Evolutionary conservation across 768 basidiomycete genomes (phyloP).

Genomic region (Hypholoma fasciculare): DNA sequence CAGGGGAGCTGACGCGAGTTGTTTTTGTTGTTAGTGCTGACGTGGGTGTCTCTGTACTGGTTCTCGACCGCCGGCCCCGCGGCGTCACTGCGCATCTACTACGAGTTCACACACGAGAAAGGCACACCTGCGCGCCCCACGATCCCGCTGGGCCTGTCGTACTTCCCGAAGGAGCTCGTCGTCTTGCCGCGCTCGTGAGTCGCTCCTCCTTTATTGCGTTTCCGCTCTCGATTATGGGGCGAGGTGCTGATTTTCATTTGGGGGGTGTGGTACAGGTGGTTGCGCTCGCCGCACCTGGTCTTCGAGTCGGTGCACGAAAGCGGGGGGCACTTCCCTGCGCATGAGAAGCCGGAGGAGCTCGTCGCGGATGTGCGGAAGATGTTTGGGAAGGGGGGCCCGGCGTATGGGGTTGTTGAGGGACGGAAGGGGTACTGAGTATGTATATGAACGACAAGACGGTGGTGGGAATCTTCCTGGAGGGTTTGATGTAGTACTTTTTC

Average conservation of each 20-base stretch:
- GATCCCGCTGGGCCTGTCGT: slow-evolving; percentile 49
- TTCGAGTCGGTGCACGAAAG: slow-evolving; percentile 21
- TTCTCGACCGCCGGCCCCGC: slow-evolving; percentile 61
- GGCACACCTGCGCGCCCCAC: slow-evolving; percentile 9
- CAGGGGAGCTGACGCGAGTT: background rate
- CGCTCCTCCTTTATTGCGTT: background rate
- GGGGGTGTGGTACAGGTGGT: slow-evolving; percentile 38
- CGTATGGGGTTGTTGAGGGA: slow-evolving; percentile 45
- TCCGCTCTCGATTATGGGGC: too few species aligned
- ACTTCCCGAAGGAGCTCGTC: slow-evolving; percentile 50
- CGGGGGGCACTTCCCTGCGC: background rate
- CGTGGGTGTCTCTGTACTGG: slow-evolving; percentile 60
- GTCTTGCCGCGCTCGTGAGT: slow-evolving; percentile 29
- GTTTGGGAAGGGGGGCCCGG: slow-evolving; percentile 53
- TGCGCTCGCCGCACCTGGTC: slow-evolving; percentile 33
- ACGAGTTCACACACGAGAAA: slow-evolving; percentile 35
- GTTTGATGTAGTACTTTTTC: too few species aligned
- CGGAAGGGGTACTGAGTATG: slow-evolving; percentile 36
- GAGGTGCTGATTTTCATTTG: background rate
- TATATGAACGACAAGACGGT: background rate
- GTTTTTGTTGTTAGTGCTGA: slow-evolving; percentile 40
- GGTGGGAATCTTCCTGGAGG: too few species aligned
- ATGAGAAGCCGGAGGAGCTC: slow-evolving; percentile 27
- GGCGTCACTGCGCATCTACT: slow-evolving; percentile 60
- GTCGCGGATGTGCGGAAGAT: slow-evolving; percentile 52